These are phyloP conservation scores for Glebionis coronaria DNA, from an alignment of 129 eudicot genomes.

Conservation along the genomic window DNA sequence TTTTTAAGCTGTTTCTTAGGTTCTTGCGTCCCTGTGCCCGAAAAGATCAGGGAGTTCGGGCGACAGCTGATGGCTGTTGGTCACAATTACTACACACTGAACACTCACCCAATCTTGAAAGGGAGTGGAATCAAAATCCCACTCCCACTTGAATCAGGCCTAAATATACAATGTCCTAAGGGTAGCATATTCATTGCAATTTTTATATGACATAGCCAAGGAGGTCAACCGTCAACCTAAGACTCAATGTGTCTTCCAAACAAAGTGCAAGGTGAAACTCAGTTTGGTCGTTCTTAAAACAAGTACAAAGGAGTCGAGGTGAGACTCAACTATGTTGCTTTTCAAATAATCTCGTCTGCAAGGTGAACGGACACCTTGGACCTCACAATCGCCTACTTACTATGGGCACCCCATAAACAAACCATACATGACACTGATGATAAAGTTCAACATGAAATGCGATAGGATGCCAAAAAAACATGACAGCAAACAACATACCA, in stretches of 20 bases:
- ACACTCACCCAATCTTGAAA: too few species aligned
- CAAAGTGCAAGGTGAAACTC: not conserved
- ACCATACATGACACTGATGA: not conserved
- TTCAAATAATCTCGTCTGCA: too few species aligned
- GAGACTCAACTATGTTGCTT: too few species aligned
- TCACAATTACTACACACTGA: too few species aligned
- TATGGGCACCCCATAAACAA: not conserved
- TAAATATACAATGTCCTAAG: not conserved
- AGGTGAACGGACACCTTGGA: too few species aligned
- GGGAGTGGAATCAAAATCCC: too few species aligned
- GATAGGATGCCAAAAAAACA: constrained; percentile 3
- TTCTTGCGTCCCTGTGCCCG: too few species aligned
- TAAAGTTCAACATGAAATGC: not conserved
- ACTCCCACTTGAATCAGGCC: not conserved
- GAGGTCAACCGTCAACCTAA: not conserved
- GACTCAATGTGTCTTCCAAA: not conserved
- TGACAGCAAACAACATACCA: constrained; percentile 43
- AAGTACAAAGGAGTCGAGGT: not conserved
- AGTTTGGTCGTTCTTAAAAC: not conserved
- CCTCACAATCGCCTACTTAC: too few species aligned
- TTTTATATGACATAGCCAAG: not conserved
- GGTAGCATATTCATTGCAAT: not conserved
- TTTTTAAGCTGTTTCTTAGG: too few species aligned
- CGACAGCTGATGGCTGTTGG: too few species aligned
- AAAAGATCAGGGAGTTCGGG: too few species aligned